Base-by-base conservation (phyloP, 1,284 basidiomycete genomes). In the Puccinia polysora region DNA sequence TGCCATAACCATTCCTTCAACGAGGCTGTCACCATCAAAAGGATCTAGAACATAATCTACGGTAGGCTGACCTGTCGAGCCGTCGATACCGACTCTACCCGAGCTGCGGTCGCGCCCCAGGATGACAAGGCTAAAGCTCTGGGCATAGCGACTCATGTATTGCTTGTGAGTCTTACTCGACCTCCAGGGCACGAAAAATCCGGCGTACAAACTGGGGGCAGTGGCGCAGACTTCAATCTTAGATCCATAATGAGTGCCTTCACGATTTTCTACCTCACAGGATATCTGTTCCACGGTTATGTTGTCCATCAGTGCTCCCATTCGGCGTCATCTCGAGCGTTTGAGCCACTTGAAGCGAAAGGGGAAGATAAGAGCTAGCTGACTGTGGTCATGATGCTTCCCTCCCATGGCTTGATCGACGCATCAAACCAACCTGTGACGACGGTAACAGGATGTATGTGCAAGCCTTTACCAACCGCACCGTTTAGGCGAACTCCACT, bases 201-300 rank as follows among this genome's bases (percentile, higher is more conserved):
- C 76, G 40, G 80, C 78, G 53, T 81, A 76, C 20, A 77, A 75
- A 20, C 77, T 77, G 1, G 82, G 81, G 70, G 80, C 77, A 56
- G 81, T 81, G 56, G 79, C 77, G 55, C 82, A 80, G 25, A 81
- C 80, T 75, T 83, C 82, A 67, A 83, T 76, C 79, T 83, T 83
- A 75, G 79, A 80, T 32, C 83, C 80, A 73, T 80, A 77, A 23
- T 78, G 77, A 1, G 74, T 75, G 0, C 78, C 78, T n/a, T 79
- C 77, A 47, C 74, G 75, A 74, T 81, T 80, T 58, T 79, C 77
- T 40, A 75, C 77, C 45, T 78, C 79, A 74, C 73, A 76, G 28
- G 65, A 68, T 32, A 68, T 58, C 65, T 68, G 28, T 6, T 34
- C 32, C 30, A 8, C 34, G 20, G 25, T 10, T 53, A 53, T 15